Percentiles rank a stretch among this genome's conserved stretches.
These are phyloP conservation scores for Heliocybe sulcata DNA, from an alignment of 1,284 basidiomycete genomes.

Conservation along the genomic window DNA sequence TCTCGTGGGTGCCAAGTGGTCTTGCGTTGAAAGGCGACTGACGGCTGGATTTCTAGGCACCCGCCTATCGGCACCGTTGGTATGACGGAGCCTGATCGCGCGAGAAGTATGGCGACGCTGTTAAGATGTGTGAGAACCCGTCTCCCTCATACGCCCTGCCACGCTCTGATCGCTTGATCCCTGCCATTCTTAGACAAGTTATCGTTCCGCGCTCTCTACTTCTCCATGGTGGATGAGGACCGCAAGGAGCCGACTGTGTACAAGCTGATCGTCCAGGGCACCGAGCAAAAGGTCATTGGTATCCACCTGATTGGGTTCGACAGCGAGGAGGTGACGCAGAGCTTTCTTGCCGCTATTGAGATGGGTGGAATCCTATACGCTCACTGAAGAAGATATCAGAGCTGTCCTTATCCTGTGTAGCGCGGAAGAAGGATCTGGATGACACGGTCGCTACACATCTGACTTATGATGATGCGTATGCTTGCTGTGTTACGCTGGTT, in stretches of 20 bases:
- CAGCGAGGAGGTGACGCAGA: conserved; percentile 90
- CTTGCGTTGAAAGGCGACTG: conserved; percentile 1
- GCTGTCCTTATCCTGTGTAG: conserved; percentile 25
- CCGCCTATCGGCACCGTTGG: conserved; percentile 91
- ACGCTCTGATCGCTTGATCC: background rate
- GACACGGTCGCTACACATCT: conserved; percentile 91
- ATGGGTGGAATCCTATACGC: conserved; percentile 79
- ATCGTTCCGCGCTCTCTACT: conserved; percentile 80
- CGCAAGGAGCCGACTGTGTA: conserved; percentile 93
- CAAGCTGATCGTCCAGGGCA: conserved; percentile 84
- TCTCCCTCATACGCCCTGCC: conserved; percentile 3
- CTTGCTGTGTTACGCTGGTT: too few relatives aligned
- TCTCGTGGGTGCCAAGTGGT: conserved; percentile 59
- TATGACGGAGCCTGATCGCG: conserved; percentile 83
- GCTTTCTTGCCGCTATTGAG: conserved; percentile 92
- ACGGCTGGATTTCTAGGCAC: too few relatives aligned
- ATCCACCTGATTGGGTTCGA: conserved; percentile 90
- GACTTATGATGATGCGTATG: too few relatives aligned
- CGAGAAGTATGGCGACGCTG: conserved; percentile 77
- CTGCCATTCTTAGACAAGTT: conserved; percentile 53
- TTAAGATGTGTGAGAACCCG: conserved; percentile 81
- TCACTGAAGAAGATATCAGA: background rate
- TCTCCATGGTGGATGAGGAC: conserved; percentile 78
- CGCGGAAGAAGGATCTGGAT: conserved; percentile 79
- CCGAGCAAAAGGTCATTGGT: conserved; percentile 92